Base-by-base conservation (phyloP, 2,329 filamentous ascomycete species). In the Cladophialophora bantiana region DNA sequence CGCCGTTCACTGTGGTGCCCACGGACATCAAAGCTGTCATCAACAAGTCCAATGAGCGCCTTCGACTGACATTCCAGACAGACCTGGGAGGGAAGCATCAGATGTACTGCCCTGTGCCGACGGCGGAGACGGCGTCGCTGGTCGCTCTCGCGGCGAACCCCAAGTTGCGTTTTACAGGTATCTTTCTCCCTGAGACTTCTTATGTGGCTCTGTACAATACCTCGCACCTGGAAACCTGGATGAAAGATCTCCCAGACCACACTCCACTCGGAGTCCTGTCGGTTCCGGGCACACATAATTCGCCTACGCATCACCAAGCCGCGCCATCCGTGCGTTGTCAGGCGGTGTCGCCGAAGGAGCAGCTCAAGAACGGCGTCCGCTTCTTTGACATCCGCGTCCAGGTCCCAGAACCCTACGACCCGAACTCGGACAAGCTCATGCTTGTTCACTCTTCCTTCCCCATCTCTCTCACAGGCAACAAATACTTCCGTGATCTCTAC, bases 221-320 rank as follows among this genome's bases (percentile, higher is more conserved):
- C 4, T 85, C 89, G 15, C 84, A 88, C 62, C 85, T 94, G 58
- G 77, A 88, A 68, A 80, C 83, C 61, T 97, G 95, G 95, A 98
- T 98, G 94, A 79, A 83, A 64, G 84, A 89, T 68, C 84, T 98
- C 50, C 83, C 85, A 67, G 87, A 94, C 74, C 84, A 88, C 20
- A 90, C 88, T 59, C 88, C 92, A 1, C 83, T 98, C 4, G 91
- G 92, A 0, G 85, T 90, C 2, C 87, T 99, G 58, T 95, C 91
- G 58, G 95, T 98, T 69, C 95, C 95, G 15, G 95, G 95, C 70
- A 97, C 95, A 0, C 95, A 99, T 83, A 98, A 99, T 81, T 92
- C 91, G 18, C 92, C 95, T 6, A 96, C 94, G 9, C 90, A 87
- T 80, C 85, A 96, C 82, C 85, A 87, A 57, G 94, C 95, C 12